Percentiles rank a stretch among this genome's conserved stretches.
Conservation (phyloP, 306 rosid genomes). For the Acacia confusa region DNA sequence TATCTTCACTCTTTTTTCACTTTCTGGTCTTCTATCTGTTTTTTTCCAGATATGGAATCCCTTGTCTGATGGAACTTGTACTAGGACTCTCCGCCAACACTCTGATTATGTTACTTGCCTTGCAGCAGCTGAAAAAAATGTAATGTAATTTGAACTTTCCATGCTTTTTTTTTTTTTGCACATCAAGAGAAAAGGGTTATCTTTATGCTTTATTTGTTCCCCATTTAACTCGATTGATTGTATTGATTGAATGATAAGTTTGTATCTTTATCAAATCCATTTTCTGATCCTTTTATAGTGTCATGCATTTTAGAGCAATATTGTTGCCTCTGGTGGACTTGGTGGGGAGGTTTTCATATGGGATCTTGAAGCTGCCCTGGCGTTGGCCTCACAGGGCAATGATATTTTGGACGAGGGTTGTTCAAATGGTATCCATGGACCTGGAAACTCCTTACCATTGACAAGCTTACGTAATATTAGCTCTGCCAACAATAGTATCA, state of each 20-base stretch:
- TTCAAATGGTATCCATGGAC: slow-evolving; percentile 72
- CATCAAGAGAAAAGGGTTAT: slow-evolving; percentile 35
- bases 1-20: slow-evolving; percentile 14
- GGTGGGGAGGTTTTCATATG: slow-evolving; percentile 99
- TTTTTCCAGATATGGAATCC: slow-evolving; percentile 81
- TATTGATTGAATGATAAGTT: slow-evolving; percentile 33
- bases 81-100: slow-evolving; percentile 85
- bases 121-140: slow-evolving; percentile 89
- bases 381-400: slow-evolving; percentile 65
- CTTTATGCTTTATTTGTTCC: slow-evolving; percentile 20
- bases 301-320: slow-evolving; percentile 98
- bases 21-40: slow-evolving; percentile 14
- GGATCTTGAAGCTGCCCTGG: slow-evolving; percentile 90
- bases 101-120: slow-evolving; percentile 96
- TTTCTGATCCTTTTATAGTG: slow-evolving; percentile 87
- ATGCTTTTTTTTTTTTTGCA: slow-evolving; percentile 27
- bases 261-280: slow-evolving; percentile 48
- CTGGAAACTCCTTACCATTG: slow-evolving; percentile 66
- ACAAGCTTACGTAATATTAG: slow-evolving; percentile 78
- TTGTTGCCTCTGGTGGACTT: slow-evolving; percentile 99
- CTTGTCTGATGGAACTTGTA: slow-evolving; percentile 73
- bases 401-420: slow-evolving; percentile 76
- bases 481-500: slow-evolving; percentile 82
- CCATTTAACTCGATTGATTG: slow-evolving; percentile 28
- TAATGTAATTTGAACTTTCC: slow-evolving; percentile 59